phyloP scores from a whole-genome alignment of 2,329 filamentous ascomycete species.

The Pseudogymnoascus sp. region DNA sequence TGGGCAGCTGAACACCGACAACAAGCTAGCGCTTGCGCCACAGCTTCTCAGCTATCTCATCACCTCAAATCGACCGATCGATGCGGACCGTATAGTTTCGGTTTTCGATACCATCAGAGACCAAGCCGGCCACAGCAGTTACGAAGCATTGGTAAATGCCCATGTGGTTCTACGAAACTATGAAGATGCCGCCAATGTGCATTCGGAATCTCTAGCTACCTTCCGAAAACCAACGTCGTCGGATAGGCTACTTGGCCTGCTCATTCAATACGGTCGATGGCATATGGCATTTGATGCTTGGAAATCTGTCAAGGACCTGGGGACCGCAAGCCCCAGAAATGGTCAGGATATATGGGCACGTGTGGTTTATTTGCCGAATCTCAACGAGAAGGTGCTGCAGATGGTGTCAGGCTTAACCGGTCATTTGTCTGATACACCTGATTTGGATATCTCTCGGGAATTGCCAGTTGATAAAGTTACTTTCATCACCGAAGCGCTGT shows the following conservation, averaged over 20 bases:
- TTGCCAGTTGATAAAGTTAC: background rate
- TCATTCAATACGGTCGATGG: slow-evolving; percentile 18
- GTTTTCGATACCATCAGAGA: slow-evolving; percentile 36
- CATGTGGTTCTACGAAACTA: slow-evolving; percentile 36
- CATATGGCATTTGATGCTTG: slow-evolving; percentile 20
- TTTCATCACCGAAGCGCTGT: background rate
- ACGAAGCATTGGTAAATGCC: slow-evolving; percentile 38
- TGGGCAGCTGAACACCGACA: slow-evolving; percentile 17
- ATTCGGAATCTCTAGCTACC: slow-evolving; percentile 14
- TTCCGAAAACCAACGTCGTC: slow-evolving; percentile 1
- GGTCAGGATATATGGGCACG: background rate
- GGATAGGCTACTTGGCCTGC: slow-evolving; percentile 20
- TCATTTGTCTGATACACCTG: background rate
- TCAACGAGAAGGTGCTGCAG: background rate
- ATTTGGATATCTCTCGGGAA: background rate
- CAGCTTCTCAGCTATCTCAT: slow-evolving; percentile 34
- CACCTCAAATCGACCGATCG: slow-evolving; percentile 30
- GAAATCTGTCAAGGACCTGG: slow-evolving; percentile 12
- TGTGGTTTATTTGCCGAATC: background rate
- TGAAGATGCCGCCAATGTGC: slow-evolving; percentile 28
- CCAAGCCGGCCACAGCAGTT: slow-evolving; percentile 36
- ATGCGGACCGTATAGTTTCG: slow-evolving; percentile 37
- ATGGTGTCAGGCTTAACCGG: background rate
- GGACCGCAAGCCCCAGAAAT: background rate
- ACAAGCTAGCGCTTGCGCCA: slow-evolving; percentile 19